These are phyloP conservation scores for Entomortierella beljakovae DNA, from an alignment of 192 early-diverging fungal species.

Conservation along the genomic window DNA sequence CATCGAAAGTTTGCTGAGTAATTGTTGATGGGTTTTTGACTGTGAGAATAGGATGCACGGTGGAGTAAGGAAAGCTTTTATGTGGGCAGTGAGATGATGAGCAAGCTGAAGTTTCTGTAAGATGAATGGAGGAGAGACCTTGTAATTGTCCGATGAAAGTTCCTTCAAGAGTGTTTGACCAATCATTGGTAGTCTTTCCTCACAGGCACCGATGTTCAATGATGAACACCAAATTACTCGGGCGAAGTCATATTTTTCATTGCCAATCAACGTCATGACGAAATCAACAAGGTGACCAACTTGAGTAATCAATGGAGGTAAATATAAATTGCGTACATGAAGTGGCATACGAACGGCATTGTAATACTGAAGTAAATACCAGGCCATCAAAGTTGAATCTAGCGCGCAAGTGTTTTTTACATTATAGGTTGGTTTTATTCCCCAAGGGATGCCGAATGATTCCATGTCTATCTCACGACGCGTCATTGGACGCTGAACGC, in stretches of 20 bases:
- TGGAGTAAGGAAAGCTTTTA: neutral
- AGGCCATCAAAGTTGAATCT: conserved; percentile 1
- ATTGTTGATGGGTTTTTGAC: neutral
- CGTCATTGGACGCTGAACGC: neutral
- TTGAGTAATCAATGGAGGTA: neutral
- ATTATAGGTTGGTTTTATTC: neutral
- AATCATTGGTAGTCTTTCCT: neutral
- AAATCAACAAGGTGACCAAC: neutral
- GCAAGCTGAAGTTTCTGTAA: neutral
- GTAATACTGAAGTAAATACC: neutral
- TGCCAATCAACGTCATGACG: neutral
- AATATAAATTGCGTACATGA: neutral
- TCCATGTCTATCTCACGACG: neutral
- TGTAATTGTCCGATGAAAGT: conserved; percentile 1
- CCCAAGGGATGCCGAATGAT: neutral
- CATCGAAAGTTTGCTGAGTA: neutral
- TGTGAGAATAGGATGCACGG: neutral
- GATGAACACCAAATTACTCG: conserved; percentile 2
- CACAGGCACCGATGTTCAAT: neutral
- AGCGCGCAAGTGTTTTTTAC: neutral
- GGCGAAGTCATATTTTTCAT: neutral
- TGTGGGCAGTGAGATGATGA: neutral
- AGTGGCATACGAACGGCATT: neutral
- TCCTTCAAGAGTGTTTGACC: neutral
- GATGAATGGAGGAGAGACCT: neutral